Base-by-base conservation (phyloP, 2,329 filamentous ascomycete species). In the Pseudogymnoascus destructans region DNA sequence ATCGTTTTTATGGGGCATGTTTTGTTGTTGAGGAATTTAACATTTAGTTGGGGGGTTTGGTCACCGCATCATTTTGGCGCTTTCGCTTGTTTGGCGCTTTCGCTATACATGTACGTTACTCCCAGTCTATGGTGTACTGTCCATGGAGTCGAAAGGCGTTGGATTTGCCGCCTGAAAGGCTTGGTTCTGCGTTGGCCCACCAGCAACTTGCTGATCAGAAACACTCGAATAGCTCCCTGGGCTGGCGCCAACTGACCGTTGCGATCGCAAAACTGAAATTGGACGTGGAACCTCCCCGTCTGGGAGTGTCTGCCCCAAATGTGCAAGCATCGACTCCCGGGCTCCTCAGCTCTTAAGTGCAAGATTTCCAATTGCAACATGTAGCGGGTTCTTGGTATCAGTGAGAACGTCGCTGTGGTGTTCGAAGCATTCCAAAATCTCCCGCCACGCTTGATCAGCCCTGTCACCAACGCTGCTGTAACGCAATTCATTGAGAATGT, bases 401-500 rank as follows among this genome's bases (percentile, higher is more conserved):
- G 52, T 64, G 8, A 67, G 59, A 58, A 68, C 62, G 9, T 68
- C 64, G 5, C 62, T 63, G 15, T 66, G 67, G 58, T 67, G 63
- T 3, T 66, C 64, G 57, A 66, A 70, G 6, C 65, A 63, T 25
- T 65, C 57, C 46, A 63, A 60, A 15, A 70, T 63, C 49, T 67
- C 63, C 15, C 61, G 57, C 69, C 69, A 70, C 15, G 67, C 67
- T 55, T 66, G 61, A 57, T 69, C 66, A 19, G 65, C 63, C 35
- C 66, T 54, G 7, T 66, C 62, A 23, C 70, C 66, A 7, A 64
- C 58, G 19, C 64, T 60, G n/a, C 67, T 62, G 38, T 66, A 55
- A 5, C 66, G 61, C n/a, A 73, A 65, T 23, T 71, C 69, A 35
- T 66, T 66, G 15, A 72, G 61, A 3, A 72, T 49, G 38, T 69